Conservation (phyloP, 495 filamentous ascomycete species). For the Penicillium bialowiezense region DNA sequence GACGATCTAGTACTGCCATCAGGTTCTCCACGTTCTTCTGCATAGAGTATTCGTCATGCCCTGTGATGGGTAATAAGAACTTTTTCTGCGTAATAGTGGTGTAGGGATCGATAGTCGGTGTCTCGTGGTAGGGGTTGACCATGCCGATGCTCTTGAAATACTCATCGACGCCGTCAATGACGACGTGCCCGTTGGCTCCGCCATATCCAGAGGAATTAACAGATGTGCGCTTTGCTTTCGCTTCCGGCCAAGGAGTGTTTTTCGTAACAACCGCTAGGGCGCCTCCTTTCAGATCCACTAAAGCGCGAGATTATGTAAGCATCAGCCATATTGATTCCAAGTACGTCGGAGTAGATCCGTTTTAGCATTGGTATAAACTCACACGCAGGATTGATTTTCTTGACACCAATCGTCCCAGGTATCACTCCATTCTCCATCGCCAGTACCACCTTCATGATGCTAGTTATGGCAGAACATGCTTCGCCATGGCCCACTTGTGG, state of each 20-base stretch:
- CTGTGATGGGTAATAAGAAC: not conserved
- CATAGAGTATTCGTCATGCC: not conserved
- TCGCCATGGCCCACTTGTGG: not conserved
- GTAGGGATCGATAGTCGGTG: conserved; percentile 4
- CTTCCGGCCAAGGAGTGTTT: not conserved
- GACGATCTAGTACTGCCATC: too few relatives aligned
- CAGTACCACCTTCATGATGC: not conserved
- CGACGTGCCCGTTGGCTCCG: conserved; percentile 33
- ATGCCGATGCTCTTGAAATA: not conserved
- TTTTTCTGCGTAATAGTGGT: not conserved
- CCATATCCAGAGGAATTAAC: conserved; percentile 25
- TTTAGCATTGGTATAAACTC: too few relatives aligned
- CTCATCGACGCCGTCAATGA: conserved; percentile 38
- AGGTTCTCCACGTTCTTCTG: not conserved
- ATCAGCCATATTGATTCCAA: too few relatives aligned
- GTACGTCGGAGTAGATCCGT: too few relatives aligned
- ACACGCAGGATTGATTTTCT: not conserved
- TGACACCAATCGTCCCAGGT: not conserved
- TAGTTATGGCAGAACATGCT: not conserved
- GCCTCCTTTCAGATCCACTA: not conserved
- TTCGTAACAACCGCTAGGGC: not conserved
- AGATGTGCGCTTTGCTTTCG: not conserved
- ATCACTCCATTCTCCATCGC: not conserved
- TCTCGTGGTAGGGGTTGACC: not conserved
- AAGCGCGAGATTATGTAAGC: too few relatives aligned